A percentile compares a stretch with the other conserved stretches of the same genome.
Conservation (phyloP, 2,329 filamentous ascomycete genomes). For the Ophiocordyceps camponoti-floridani region DNA sequence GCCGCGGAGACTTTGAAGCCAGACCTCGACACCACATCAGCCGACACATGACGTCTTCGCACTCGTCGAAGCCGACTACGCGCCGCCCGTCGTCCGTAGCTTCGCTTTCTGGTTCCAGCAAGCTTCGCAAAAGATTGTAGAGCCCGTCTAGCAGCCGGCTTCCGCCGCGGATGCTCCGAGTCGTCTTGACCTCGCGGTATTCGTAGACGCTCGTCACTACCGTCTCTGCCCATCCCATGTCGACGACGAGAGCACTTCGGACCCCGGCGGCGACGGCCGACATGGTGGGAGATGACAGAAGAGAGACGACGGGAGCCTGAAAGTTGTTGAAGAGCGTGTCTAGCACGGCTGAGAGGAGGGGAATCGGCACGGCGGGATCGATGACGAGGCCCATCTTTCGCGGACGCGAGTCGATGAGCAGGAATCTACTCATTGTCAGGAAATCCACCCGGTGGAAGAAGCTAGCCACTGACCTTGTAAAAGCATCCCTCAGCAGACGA, state of each 20-base stretch:
- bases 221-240: slow-evolving; percentile 87
- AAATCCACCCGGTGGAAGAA: no score
- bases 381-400: slow-evolving; percentile 59
- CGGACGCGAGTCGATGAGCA: slow-evolving; percentile 58
- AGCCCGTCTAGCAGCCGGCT: slow-evolving; percentile 54
- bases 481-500: slow-evolving; percentile 60
- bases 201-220: slow-evolving; percentile 77
- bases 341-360: slow-evolving; percentile 57
- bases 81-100: slow-evolving; percentile 12
- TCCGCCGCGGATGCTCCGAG: slow-evolving; percentile 55
- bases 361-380: slow-evolving; percentile 60
- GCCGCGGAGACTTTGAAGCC: slow-evolving; percentile 12
- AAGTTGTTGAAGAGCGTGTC: slow-evolving; percentile 68
- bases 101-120: slow-evolving; percentile 10
- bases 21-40: slow-evolving; percentile 54
- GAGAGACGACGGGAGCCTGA: slow-evolving; percentile 61
- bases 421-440: slow-evolving; percentile 22
- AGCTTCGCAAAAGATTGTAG: slow-evolving; percentile 36
- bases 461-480: slow-evolving; percentile 43
- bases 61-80: slow-evolving; percentile 53
- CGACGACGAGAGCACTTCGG: slow-evolving; percentile 70
- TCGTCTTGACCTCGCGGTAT: slow-evolving; percentile 61
- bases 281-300: slow-evolving; percentile 63
- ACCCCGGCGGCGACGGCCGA: slow-evolving; percentile 62
- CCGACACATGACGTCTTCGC: slow-evolving; percentile 60